Conservation (phyloP, 2,329 filamentous ascomycete genomes). For the Epichloe typhina region DNA sequence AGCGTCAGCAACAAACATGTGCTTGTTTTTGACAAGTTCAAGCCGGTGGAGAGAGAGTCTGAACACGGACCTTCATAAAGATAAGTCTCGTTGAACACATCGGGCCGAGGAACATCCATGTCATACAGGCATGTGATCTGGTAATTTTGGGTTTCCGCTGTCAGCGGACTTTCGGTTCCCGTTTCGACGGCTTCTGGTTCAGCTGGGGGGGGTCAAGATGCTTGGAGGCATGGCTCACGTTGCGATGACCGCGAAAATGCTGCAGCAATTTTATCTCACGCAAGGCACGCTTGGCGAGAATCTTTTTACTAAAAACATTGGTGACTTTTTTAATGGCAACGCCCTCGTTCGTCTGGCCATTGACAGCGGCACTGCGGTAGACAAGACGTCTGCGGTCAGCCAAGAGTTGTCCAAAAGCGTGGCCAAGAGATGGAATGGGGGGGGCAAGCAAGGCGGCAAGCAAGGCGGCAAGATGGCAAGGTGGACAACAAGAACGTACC, state of each 20-base stretch:
- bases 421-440: neutral
- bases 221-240: constrained; percentile 41
- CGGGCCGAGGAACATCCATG: constrained; percentile 95
- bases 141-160: neutral
- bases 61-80: constrained; percentile 70
- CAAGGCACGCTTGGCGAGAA: constrained; percentile 91
- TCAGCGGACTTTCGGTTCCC: neutral
- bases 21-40: neutral
- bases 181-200: neutral
- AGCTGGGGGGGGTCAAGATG: neutral
- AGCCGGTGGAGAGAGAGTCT: too few species aligned
- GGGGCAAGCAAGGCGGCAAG: too few species aligned
- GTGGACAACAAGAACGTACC: constrained; percentile 42
- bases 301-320: constrained; percentile 99
- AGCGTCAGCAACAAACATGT: neutral
- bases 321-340: constrained; percentile 99
- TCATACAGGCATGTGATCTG: constrained; percentile 98
- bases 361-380: constrained; percentile 68
- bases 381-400: neutral
- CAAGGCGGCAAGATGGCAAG: neutral
- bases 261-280: constrained; percentile 97
- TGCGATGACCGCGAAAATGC: constrained; percentile 86
- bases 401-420: neutral
- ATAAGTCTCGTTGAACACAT: constrained; percentile 98
- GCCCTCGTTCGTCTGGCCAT: constrained; percentile 79